Evolutionary conservation across 345 rosid species (phyloP), one percentile per base, ranked within the genome.

Genomic region (Clarkia xantiana): DNA sequence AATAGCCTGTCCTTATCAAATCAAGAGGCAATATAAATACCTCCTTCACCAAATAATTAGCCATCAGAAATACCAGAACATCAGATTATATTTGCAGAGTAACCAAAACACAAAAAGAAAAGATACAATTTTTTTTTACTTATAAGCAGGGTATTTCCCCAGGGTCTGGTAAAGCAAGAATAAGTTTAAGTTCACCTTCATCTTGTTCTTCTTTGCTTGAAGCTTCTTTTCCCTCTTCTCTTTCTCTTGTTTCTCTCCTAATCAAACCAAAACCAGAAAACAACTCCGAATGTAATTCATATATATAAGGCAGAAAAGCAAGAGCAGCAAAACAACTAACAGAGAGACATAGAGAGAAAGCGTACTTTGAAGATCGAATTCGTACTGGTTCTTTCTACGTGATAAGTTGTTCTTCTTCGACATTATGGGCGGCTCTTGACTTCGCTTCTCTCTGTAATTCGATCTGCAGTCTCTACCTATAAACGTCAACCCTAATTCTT

Each of bases 361-460:
- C 55, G 2, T 76, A 87, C 94, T 80, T 67, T 62, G 77, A 19
- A 87, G 86, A 34, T 93, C 91, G 70, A 80, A 87, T 12, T 82
- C 95, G 65, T 93, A 75, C 57, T 78, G 99, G 54, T 64, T 76
- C 77, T 78, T 93, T 59, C 99, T 72, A 9, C 75, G 76, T 41
- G 77, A 71, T 63, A 93, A 72, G 63, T 72, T 66, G 71, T 93
- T 93, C 83, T 93, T 93, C 94, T 87, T 93, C 77, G 99, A 93
- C 99, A 93, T 63, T 43, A 16, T 36, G 38, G 44, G 40, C 38
- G 39, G 6, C 15, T 9, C 47, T 53, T 12, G 18, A 42, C 46
- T 15, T 29, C 36, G 36, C 36, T 2, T 29, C 36, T 29, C 36
- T 5, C 36, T 29, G 36, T 29, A 29, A 29, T 7, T 29, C 36